Evolutionary conservation across 192 early-diverging fungal genomes (phyloP).

Genomic region (Coemansia sp.): DNA sequence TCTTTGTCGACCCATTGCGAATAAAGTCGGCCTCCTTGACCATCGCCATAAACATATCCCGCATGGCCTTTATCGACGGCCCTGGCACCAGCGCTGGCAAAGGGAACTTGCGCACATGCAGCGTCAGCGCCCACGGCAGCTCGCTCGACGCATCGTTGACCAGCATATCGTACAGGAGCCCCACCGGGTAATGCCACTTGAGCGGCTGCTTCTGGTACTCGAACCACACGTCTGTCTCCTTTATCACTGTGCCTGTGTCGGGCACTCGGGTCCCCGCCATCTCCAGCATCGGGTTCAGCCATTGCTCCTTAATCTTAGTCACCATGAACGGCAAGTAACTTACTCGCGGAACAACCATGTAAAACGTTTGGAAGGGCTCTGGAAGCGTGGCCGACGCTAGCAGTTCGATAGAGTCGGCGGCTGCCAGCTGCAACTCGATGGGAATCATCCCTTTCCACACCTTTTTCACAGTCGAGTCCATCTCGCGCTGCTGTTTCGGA

Average conservation of each 20-base stretch:
- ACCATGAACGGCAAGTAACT: conserved; percentile 43
- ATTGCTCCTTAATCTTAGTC: conserved; percentile 31
- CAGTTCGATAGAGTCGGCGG: conserved; percentile 46
- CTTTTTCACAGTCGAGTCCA: conserved; percentile 13
- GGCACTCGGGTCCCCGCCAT: conserved; percentile 15
- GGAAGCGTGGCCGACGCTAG: conserved; percentile 46
- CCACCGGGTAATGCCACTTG: conserved; percentile 90
- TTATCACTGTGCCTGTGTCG: conserved; percentile 2
- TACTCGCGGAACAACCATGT: conserved; percentile 38
- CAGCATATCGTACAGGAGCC: conserved; percentile 73
- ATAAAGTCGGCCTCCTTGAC: conserved; percentile 88
- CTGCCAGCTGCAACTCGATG: conserved; percentile 41
- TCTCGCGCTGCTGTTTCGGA: neutral
- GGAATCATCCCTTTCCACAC: conserved; percentile 51
- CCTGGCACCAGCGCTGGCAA: conserved; percentile 57
- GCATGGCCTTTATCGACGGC: conserved; percentile 58
- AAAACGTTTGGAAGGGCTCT: conserved; percentile 53
- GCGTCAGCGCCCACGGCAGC: conserved; percentile 75
- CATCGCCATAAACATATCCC: conserved; percentile 84
- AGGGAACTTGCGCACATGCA: conserved; percentile 78
- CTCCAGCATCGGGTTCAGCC: conserved; percentile 47
- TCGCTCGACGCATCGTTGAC: conserved; percentile 17
- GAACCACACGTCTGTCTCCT: conserved; percentile 67
- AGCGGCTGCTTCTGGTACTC: conserved; percentile 67
- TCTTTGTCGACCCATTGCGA: conserved; percentile 76